Evolutionary conservation across 345 rosid species (phyloP).

Genomic region (Eucalyptus erythrocorys): DNA sequence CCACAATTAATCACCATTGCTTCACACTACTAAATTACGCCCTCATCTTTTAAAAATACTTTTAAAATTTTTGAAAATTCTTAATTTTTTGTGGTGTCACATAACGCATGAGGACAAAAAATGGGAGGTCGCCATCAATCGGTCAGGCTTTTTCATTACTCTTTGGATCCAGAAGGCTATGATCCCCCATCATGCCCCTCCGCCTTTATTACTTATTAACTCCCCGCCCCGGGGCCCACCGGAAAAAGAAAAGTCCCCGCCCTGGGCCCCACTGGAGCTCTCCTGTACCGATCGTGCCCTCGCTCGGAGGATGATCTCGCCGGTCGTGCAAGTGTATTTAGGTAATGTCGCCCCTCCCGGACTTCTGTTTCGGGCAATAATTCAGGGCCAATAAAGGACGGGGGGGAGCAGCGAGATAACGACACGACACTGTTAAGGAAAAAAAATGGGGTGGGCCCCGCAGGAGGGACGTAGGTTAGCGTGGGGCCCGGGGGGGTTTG

Average conservation of each 20-base stretch:
- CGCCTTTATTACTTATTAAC: background rate
- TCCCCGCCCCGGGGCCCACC: background rate
- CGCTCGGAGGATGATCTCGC: background rate
- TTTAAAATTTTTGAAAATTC: fast-evolving
- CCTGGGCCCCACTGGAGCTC: fast-evolving
- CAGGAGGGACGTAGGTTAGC: background rate
- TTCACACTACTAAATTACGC: background rate
- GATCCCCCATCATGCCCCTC: background rate
- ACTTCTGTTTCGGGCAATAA: background rate
- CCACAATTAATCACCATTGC: background rate
- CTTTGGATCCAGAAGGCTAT: background rate
- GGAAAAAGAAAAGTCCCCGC: fast-evolving
- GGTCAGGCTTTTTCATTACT: background rate
- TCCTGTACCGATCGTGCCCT: background rate
- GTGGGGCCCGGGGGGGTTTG: background rate
- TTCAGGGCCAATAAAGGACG: background rate
- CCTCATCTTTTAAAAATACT: background rate
- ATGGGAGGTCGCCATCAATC: background rate
- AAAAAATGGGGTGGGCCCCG: background rate
- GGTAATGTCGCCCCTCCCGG: background rate
- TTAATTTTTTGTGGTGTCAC: background rate
- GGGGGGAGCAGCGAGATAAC: background rate
- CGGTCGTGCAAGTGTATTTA: background rate
- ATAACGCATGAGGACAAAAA: background rate
- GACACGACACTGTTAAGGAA: background rate